Percentiles rank a stretch among this genome's conserved stretches.
phyloP scores from a whole-genome alignment of 495 filamentous ascomycete genomes.

The Clohesyomyces aquaticus region DNA sequence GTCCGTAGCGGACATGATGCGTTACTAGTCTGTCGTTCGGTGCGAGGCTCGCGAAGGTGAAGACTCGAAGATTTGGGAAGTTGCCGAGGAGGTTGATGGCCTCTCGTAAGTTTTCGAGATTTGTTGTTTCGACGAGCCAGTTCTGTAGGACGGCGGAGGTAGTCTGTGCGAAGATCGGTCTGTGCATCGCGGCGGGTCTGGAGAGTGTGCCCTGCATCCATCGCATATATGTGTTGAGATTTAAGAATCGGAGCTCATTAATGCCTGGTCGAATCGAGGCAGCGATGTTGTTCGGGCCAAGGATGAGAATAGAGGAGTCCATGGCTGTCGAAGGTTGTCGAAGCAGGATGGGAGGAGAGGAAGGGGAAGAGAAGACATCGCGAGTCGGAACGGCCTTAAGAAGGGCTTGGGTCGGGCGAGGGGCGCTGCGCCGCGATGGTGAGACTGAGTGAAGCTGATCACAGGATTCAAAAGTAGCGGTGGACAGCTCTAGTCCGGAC shows the following conservation, averaged over 20 bases:
- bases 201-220: neutral
- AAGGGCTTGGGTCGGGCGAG: no score
- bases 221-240: neutral
- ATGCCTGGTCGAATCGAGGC: neutral
- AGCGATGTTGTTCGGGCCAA: neutral
- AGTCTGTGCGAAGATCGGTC: neutral
- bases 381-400: no score
- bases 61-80: neutral
- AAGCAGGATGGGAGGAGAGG: no score
- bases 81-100: neutral
- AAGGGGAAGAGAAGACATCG: no score
- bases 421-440: no score
- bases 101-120: neutral
- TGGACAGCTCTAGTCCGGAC: no score
- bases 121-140: neutral
- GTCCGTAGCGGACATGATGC: neutral
- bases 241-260: neutral
- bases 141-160: neutral
- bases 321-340: no score
- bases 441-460: no score
- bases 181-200: neutral
- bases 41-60: neutral
- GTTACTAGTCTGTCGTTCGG: neutral
- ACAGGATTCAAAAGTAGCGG: no score
- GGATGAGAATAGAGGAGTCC: neutral